Base-by-base conservation (phyloP, 352 stramenopile species). In the Phytophthora agathidicida region DNA sequence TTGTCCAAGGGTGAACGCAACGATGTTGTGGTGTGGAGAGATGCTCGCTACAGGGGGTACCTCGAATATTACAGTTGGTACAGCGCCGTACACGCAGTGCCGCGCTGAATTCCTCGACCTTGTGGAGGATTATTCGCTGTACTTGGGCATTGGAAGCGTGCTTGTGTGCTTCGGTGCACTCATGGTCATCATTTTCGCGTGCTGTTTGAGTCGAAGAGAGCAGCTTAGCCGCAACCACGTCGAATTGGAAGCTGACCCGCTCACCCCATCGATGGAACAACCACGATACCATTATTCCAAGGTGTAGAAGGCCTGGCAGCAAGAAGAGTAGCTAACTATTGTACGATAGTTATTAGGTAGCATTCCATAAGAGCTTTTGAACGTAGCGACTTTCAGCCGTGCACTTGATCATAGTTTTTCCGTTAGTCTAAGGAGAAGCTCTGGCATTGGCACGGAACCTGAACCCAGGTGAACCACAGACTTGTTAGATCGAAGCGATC, bases 11-110 rank as follows among this genome's bases (percentile, higher is more conserved):
- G 84, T 75, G 4, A 67, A 63, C 32, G 51, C 60, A 5, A 89
- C 77, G 38, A 46, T 82, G 26, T 35, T 72, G n/a, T 94, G 79
- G 68, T 94, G 85, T 42, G 81, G 79, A 31, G 42, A 71, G 19
- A 92, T 77, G 48, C 43, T 93, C 8, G 51, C 70, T 5, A 62
- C 57, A 2, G 65, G 69, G 14, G 68, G 31, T 20, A 17, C 17
- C 10, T 56, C 56, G n/a, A 71, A 68, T 32, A 53, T 51, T 39
- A 63, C 68, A 5, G 38, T 64, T 30, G 77, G 73, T 6, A 80
- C 60, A 7, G 75, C 69, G 10, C 77, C 77, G 3, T 88, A 88
- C 39, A 63, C 61, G 2, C 35, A 88, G 45, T 88, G 75, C 42
- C 72, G 77, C 5, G 20, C 55, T 19, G 59, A 80, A 39, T 83